Percentiles rank a stretch among this genome's conserved stretches.
These are phyloP conservation scores for Chytriomyces sp. DNA, from an alignment of 192 early-diverging fungal species.

Conservation along the genomic window DNA sequence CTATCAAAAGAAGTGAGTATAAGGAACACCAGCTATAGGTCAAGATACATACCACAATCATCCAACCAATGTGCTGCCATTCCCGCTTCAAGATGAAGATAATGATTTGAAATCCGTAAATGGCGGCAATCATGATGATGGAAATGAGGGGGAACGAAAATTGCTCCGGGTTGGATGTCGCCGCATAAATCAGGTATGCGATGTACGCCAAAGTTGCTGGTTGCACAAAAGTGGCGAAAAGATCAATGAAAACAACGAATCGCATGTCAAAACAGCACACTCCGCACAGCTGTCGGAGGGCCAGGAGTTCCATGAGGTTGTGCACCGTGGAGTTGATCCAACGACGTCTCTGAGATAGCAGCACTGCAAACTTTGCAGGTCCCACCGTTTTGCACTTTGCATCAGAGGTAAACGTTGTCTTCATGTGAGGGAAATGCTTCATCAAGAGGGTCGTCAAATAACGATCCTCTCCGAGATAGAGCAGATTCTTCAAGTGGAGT, in stretches of 20 bases:
- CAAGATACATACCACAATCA: conserved; percentile 74
- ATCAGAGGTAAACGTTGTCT: conserved; percentile 89
- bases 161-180: conserved; percentile 64
- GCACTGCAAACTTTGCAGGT: conserved; percentile 85
- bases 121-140: conserved; percentile 80
- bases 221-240: conserved; percentile 85
- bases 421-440: conserved; percentile 95
- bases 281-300: conserved; percentile 86
- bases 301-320: conserved; percentile 88
- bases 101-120: conserved; percentile 88
- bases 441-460: conserved; percentile 96
- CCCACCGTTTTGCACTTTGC: conserved; percentile 89
- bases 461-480: conserved; percentile 95
- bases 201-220: conserved; percentile 59
- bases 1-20: conserved; percentile 33
- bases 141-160: conserved; percentile 84
- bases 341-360: conserved; percentile 92
- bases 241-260: conserved; percentile 92
- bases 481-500: conserved; percentile 95
- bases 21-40: conserved; percentile 15
- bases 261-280: conserved; percentile 98
- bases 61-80: conserved; percentile 69
- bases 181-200: conserved; percentile 71
- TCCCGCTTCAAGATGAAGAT: conserved; percentile 76
- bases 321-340: conserved; percentile 99